Percentiles rank a stretch among this genome's conserved stretches.
Conservation (phyloP, 2,329 filamentous ascomycete species). For the Diaporthe vaccinii region DNA sequence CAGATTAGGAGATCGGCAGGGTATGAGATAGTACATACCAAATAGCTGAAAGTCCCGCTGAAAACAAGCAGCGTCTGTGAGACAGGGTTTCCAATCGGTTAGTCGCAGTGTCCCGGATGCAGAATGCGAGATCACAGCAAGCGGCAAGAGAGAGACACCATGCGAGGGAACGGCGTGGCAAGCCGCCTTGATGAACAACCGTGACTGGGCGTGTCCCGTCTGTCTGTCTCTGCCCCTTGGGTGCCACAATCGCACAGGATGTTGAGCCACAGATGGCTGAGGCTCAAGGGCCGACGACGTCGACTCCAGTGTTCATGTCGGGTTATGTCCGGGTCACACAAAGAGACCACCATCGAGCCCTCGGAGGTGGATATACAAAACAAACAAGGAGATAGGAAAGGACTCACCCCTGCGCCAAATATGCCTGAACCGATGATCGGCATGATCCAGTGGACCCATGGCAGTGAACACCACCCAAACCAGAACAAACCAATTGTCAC, state of each 20-base stretch:
- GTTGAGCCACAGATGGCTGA: conserved; percentile 20
- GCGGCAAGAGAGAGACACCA: conserved; percentile 34
- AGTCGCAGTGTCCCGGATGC: conserved; percentile 50
- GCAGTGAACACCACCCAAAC: conserved; percentile 88
- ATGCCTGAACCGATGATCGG: conserved; percentile 80
- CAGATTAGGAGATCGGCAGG: background rate
- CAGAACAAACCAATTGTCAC: conserved; percentile 88
- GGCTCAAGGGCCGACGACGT: conserved; percentile 3
- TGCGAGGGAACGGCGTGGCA: conserved; percentile 21
- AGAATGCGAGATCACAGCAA: conserved; percentile 49
- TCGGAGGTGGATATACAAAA: conserved; percentile 8
- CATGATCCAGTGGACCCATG: conserved; percentile 80
- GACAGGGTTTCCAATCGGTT: conserved; percentile 47
- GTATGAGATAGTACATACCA: conserved; percentile 66
- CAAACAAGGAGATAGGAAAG: background rate
- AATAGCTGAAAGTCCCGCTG: conserved; percentile 88
- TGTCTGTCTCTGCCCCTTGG: conserved; percentile 5
- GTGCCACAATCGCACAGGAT: conserved; percentile 31
- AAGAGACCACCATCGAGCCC: background rate
- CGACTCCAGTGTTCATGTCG: background rate
- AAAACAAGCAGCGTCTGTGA: conserved; percentile 81
- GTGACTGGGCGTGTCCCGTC: background rate
- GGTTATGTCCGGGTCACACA: background rate
- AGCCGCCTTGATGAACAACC: conserved; percentile 40
- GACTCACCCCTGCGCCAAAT: conserved; percentile 78